phyloP scores from a whole-genome alignment of 768 basidiomycete genomes.

The Collybiopsis luxurians region DNA sequence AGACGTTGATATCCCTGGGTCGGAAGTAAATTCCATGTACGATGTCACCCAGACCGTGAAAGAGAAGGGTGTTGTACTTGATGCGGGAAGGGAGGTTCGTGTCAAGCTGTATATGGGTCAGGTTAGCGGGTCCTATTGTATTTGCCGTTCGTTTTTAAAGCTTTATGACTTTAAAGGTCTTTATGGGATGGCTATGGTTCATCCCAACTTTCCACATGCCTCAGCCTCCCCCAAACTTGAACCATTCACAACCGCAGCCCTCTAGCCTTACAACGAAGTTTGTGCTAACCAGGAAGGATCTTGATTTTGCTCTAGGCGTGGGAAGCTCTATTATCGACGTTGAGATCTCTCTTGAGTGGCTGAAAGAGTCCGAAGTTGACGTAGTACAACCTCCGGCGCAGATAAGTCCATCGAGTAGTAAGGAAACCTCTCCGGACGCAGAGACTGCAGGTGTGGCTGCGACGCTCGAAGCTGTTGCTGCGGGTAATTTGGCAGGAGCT shows the following conservation, averaged over 20 bases:
- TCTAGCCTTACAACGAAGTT: constrained; percentile 29
- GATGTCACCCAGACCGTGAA: constrained; percentile 30
- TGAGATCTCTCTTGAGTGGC: constrained; percentile 59
- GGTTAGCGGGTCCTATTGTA: constrained; percentile 32
- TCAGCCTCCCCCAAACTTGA: constrained; percentile 35
- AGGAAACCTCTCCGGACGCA: constrained; percentile 15
- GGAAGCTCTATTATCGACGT: constrained; percentile 67
- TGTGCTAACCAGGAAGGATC: constrained; percentile 53
- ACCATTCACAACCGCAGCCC: constrained; percentile 6
- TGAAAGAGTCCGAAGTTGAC: constrained; percentile 16
- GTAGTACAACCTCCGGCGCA: constrained; percentile 25
- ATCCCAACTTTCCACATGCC: constrained; percentile 82
- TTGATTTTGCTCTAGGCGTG: constrained; percentile 78
- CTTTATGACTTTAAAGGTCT: constrained; percentile 41
- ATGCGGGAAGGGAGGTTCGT: constrained; percentile 66
- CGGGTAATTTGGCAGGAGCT: constrained; percentile 20
- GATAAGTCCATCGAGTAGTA: constrained; percentile 15
- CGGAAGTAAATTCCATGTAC: constrained; percentile 43
- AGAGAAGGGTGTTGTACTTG: constrained; percentile 52
- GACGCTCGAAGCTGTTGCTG: constrained; percentile 26
- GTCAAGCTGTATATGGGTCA: constrained; percentile 73
- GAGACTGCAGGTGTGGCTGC: constrained; percentile 28
- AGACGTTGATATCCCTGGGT: constrained; percentile 26
- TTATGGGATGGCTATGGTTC: constrained; percentile 86
- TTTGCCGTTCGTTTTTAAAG: neutral